Evolutionary conservation across 2,329 filamentous ascomycete genomes (phyloP), one percentile per base, ranked within the genome.

Genomic region (Cladosporium sp.): DNA sequence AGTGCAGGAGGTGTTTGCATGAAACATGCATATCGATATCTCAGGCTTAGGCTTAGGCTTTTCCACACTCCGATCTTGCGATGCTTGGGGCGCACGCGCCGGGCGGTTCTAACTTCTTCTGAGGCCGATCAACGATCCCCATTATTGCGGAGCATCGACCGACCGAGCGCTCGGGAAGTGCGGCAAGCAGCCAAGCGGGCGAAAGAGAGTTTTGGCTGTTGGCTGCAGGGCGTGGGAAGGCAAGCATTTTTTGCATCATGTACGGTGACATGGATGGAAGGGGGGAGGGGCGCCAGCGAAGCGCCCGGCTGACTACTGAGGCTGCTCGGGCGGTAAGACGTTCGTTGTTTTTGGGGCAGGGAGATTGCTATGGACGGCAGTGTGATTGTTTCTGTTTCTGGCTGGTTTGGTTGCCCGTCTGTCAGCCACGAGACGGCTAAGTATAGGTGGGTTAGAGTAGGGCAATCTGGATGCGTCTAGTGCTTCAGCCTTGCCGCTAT

Each of bases 241-340:
- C 57, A 59, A 59, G 57, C 55, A 58, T 58, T 58, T 58, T 58
- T 18, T 8, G n/a, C n/a, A 21, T 30, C 15, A 59, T 59, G 57
- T 59, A 59, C 24, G 26, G 32, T 59, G 34, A 59, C 57, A 59
- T 47, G 57, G 21, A 44, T 1, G 15, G 4, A 41, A 44, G 10
- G 38, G 38, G 38, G 38, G 38, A 10, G 41, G 28, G 38, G 57
- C 57, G 57, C 57, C 57, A 59, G 57, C 57, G 57, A 59, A 47
- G 57, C 57, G 57, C 57, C 51, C 26, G 30, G 51, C 28, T 28
- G 51, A 32, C 28, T 18, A 34, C 32, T 14, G 34, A 36, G 34
- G 34, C 34, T 44, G 7, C 51, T 54, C n/a, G 52, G 52, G 28
- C 28, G 28, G 26, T 32, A 55, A 55, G 52, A 34, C 18, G 28